A percentile compares a stretch with the other conserved stretches of the same genome.
Evolutionary conservation across 208 protist genomes (phyloP).

Genomic region (Crithidia brevicula): DNA sequence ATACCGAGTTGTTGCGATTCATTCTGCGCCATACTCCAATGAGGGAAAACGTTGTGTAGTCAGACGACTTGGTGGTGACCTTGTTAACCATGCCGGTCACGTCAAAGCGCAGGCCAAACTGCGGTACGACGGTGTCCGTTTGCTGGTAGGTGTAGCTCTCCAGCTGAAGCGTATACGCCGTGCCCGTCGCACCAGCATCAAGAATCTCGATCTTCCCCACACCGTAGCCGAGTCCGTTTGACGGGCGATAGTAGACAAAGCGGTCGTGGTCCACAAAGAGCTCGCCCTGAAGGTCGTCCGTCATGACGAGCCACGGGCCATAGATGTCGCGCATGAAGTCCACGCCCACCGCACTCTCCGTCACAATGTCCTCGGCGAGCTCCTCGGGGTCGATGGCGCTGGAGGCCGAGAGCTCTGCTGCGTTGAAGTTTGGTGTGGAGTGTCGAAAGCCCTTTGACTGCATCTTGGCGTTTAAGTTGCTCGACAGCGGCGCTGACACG

Average conservation of each 20-base stretch:
- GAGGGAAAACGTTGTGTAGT: constrained; percentile 83
- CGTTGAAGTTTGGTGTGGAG: constrained; percentile 78
- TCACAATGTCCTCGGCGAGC: constrained; percentile 60
- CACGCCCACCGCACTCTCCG: constrained; percentile 52
- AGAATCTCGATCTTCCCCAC: constrained; percentile 69
- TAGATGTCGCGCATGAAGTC: constrained; percentile 74
- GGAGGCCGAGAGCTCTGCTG: constrained; percentile 32
- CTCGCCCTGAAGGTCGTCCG: constrained; percentile 85
- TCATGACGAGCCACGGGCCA: constrained; percentile 89
- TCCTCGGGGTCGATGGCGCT: constrained; percentile 21
- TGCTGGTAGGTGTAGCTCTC: constrained; percentile 82
- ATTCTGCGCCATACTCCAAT: constrained; percentile 65
- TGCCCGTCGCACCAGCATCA: constrained; percentile 44
- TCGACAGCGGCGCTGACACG: not conserved
- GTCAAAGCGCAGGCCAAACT: constrained; percentile 39
- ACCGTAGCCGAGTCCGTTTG: constrained; percentile 87
- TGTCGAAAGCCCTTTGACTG: constrained; percentile 58
- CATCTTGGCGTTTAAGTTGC: constrained; percentile 31
- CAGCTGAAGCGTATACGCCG: constrained; percentile 69
- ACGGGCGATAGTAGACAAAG: constrained; percentile 86
- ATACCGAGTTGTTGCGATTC: constrained; percentile 35
- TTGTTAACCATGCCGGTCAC: constrained; percentile 76
- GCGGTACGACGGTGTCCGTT: constrained; percentile 49
- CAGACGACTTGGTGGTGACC: constrained; percentile 51
- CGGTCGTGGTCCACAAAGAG: constrained; percentile 87